These are phyloP conservation scores for Emergomyces pasteurianus DNA, from an alignment of 2,329 filamentous ascomycete genomes.

Conservation along the genomic window DNA sequence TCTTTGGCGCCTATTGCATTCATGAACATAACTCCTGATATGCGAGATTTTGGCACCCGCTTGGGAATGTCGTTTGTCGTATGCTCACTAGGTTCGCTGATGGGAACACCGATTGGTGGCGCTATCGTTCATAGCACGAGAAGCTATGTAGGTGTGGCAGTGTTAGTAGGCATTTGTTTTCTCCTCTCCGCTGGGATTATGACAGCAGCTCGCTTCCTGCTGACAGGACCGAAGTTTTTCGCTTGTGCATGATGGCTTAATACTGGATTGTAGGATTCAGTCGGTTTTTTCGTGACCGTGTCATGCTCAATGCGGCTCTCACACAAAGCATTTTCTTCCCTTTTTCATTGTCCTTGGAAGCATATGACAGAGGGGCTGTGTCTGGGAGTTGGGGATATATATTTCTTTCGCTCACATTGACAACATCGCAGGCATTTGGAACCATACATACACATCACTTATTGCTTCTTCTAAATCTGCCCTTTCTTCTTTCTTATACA, in stretches of 20 bases:
- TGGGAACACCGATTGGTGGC: slow-evolving; percentile 47
- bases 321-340: background rate
- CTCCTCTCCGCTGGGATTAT: slow-evolving; percentile 6
- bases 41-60: slow-evolving; percentile 45
- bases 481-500: background rate
- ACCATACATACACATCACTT: background rate
- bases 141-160: slow-evolving; percentile 24
- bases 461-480: background rate
- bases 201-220: slow-evolving; percentile 19
- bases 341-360: background rate
- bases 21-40: slow-evolving; percentile 27
- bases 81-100: slow-evolving; percentile 44
- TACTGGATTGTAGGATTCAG: background rate
- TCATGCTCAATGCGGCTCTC: background rate
- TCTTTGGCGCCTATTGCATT: slow-evolving; percentile 24
- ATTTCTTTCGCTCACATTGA: background rate
- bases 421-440: background rate
- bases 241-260: slow-evolving; percentile 17
- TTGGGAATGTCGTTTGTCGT: slow-evolving; percentile 44
- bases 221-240: slow-evolving; percentile 21
- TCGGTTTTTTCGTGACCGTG: background rate
- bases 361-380: background rate
- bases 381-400: background rate
- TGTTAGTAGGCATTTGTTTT: slow-evolving; percentile 8
- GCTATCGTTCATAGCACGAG: slow-evolving; percentile 38